A percentile compares a stretch with the other conserved stretches of the same genome.
Evolutionary conservation across 164 flowering plant genomes (phyloP).

Genomic region (Akebia trifoliata): DNA sequence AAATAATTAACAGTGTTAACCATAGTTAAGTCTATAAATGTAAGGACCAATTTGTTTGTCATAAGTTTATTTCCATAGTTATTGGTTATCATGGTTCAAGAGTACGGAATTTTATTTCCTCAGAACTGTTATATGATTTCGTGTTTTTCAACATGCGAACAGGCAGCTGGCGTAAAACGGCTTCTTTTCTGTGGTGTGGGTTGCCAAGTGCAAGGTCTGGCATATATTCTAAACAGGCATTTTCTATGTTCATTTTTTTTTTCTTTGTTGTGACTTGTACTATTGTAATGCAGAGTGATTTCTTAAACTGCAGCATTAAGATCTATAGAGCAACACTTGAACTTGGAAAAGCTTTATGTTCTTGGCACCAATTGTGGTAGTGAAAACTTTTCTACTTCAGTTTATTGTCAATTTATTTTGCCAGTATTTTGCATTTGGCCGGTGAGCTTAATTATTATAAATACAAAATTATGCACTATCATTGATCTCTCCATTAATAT

Average conservation of each 20-base stretch:
- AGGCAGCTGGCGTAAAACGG: slow-evolving; percentile 96
- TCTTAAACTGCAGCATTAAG: slow-evolving; percentile 93
- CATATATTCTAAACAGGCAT: slow-evolving; percentile 1
- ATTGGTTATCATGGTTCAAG: not conserved
- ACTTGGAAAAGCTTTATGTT: slow-evolving; percentile 93
- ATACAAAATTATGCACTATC: not conserved
- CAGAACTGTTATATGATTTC: not conserved
- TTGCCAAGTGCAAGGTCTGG: slow-evolving; percentile 94
- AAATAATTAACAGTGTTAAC: too few relatives aligned
- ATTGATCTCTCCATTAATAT: not conserved
- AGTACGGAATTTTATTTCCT: not conserved
- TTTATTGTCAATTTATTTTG: not conserved
- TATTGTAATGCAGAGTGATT: slow-evolving; percentile 73
- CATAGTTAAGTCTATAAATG: too few relatives aligned
- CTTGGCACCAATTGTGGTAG: slow-evolving; percentile 98
- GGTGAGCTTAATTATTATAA: not conserved
- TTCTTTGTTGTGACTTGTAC: slow-evolving; percentile 48
- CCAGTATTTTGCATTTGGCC: not conserved
- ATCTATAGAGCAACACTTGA: slow-evolving; percentile 85
- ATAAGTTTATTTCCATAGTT: not conserved
- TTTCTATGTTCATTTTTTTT: slow-evolving; percentile 7
- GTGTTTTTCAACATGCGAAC: slow-evolving; percentile 10
- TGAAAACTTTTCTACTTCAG: slow-evolving; percentile 6
- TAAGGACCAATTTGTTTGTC: too few relatives aligned
- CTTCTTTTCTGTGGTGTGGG: slow-evolving; percentile 99